Conservation (phyloP, 805 yeast genomes). For the Yamadazyma phyllophila region DNA sequence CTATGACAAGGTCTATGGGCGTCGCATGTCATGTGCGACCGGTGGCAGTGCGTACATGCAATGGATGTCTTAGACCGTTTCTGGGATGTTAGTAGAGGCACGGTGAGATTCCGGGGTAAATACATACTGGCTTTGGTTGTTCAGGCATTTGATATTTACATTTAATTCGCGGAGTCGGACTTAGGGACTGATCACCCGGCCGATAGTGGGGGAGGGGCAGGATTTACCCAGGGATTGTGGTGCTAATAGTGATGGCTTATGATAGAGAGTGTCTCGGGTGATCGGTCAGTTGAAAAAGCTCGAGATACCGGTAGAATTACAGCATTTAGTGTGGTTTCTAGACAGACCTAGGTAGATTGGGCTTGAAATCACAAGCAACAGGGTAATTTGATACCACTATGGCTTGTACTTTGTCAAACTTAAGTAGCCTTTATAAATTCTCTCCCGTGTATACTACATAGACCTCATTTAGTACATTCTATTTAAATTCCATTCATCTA, state of each 20-base stretch:
- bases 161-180: slow-evolving; percentile 7
- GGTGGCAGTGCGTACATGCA: slow-evolving; percentile 90
- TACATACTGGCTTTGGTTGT: slow-evolving; percentile 6
- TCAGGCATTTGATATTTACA: background rate
- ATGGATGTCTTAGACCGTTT: slow-evolving; percentile 66
- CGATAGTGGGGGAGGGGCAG: background rate
- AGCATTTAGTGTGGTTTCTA: no score
- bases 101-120: background rate
- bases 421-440: no score
- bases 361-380: no score
- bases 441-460: no score
- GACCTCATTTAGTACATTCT: no score
- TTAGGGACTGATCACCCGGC: background rate
- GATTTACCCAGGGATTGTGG: background rate
- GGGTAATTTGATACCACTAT: no score
- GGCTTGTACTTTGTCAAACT: no score
- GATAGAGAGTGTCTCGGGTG: no score
- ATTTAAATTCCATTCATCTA: no score
- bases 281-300: no score
- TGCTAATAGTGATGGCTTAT: background rate
- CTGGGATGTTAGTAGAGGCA: slow-evolving; percentile 17
- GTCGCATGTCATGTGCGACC: slow-evolving; percentile 91
- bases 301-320: no score
- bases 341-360: no score
- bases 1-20: slow-evolving; percentile 77